Base-by-base conservation (phyloP, 495 filamentous ascomycete genomes). In the Hypoxylon lenormandii region DNA sequence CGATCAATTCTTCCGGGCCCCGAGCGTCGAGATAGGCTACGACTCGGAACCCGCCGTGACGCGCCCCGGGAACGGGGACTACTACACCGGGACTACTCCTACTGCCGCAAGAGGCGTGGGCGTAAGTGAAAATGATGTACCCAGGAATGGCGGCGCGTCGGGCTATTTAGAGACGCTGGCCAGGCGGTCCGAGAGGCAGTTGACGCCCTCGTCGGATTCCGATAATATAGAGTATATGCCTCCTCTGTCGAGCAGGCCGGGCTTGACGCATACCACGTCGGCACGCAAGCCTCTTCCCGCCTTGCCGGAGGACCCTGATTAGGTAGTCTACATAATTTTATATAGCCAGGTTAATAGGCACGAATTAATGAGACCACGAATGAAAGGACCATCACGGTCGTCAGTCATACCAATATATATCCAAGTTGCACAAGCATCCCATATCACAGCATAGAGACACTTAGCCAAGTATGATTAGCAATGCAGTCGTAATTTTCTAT, bases 251-350 rank as follows among this genome's bases (percentile, higher is more conserved):
- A 68, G 73, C 42, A 69, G 73, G 59, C 64, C 73, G 15, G 58
- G 63, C 18, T 51, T 74, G 37, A 43, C 61, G 26, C 73, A 74
- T 60, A 47, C 52, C 18, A 64, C 56, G 10, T 70, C 73, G 11
- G 65, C 75, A 16, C 75, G 78, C 55, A 84, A 85, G 62, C 83
- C 82, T 1, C 58, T 86, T n/a, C 83, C 83, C 48, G 81, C 83
- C 47, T 67, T 84, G n/a, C 82, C 83, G 8, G 80, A 82, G 64
- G 77, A 79, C 60, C 75, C 79, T 8, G 78, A 75, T 64, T 74
- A 48, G 63, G 4, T 46, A 51, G 43, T 52, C 10, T 55, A 33
- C 6, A 8, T 33, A 33, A 33, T 47, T 18, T 51, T 48, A 10
- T 58, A 65, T 36, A 28, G 11, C 13, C 12, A 37, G 16, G 37